Evolutionary conservation across 352 stramenopile genomes (phyloP).

Genomic region (Phytophthora podocarpi): DNA sequence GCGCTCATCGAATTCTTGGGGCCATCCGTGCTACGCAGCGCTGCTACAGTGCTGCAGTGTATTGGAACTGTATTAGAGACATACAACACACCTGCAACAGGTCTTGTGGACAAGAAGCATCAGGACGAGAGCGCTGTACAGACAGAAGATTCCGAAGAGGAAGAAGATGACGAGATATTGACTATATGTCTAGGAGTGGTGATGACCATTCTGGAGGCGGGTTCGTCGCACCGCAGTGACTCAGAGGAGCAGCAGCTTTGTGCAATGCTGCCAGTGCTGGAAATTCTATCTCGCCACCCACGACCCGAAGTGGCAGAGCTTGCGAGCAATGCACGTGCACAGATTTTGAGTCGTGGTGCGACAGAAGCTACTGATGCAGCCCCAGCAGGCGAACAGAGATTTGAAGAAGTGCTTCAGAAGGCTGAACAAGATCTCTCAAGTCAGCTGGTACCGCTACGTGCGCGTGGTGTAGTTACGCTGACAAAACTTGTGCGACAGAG

Average conservation of each 20-base stretch:
- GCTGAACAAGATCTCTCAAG: conserved; percentile 68
- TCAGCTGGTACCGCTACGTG: conserved; percentile 69
- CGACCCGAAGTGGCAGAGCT: conserved; percentile 76
- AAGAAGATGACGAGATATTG: conserved; percentile 71
- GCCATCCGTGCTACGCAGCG: conserved; percentile 74
- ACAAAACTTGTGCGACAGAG: conserved; percentile 78
- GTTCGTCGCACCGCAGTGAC: conserved; percentile 46
- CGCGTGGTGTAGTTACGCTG: conserved; percentile 72
- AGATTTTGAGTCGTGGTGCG: conserved; percentile 61
- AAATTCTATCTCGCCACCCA: conserved; percentile 54
- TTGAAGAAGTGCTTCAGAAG: conserved; percentile 56
- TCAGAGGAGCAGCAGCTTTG: conserved; percentile 63
- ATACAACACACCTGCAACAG: conserved; percentile 41
- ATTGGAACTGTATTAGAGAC: conserved; percentile 74
- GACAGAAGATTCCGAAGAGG: conserved; percentile 36
- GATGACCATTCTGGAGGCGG: conserved; percentile 81
- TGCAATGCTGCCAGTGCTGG: conserved; percentile 67
- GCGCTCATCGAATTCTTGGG: conserved; percentile 76
- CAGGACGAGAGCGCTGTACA: conserved; percentile 7
- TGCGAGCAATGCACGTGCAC: conserved; percentile 60
- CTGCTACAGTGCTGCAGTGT: conserved; percentile 64
- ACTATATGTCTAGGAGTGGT: conserved; percentile 80
- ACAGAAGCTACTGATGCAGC: not conserved
- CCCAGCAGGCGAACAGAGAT: conserved; percentile 38
- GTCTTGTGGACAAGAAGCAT: conserved; percentile 40